Evolutionary conservation across 306 rosid species (phyloP).

Genomic region (Quercus variabilis): DNA sequence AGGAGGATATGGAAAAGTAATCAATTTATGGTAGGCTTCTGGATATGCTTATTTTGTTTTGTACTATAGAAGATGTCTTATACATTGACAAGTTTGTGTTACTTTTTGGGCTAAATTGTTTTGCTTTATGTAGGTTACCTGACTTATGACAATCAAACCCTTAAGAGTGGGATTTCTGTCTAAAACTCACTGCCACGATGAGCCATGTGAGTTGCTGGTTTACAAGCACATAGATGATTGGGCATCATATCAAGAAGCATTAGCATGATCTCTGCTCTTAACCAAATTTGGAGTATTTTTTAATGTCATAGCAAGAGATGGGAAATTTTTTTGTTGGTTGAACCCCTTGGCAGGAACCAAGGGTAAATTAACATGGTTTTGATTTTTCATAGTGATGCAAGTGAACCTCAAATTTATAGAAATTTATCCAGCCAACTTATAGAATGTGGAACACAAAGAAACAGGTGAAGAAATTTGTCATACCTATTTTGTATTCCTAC

Average conservation of each 20-base stretch:
- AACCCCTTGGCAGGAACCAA: neutral
- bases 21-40: constrained; percentile 5
- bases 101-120: neutral
- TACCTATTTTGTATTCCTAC: neutral
- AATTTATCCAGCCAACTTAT: neutral
- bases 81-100: neutral
- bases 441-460: neutral
- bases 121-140: constrained; percentile 19
- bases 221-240: neutral
- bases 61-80: neutral
- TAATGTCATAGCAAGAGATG: neutral
- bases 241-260: neutral
- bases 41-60: constrained; percentile 15
- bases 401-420: neutral
- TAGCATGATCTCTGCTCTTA: neutral
- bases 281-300: neutral
- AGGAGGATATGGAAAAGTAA: constrained; percentile 43
- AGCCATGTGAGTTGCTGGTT: neutral
- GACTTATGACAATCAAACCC: constrained; percentile 8
- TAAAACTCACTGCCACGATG: constrained; percentile 2
- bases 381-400: neutral
- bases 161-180: neutral
- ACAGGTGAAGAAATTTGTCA: neutral
- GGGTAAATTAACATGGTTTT: neutral
- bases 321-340: neutral